Conservation (phyloP, 768 basidiomycete genomes). For the Tylopilus intermedius region DNA sequence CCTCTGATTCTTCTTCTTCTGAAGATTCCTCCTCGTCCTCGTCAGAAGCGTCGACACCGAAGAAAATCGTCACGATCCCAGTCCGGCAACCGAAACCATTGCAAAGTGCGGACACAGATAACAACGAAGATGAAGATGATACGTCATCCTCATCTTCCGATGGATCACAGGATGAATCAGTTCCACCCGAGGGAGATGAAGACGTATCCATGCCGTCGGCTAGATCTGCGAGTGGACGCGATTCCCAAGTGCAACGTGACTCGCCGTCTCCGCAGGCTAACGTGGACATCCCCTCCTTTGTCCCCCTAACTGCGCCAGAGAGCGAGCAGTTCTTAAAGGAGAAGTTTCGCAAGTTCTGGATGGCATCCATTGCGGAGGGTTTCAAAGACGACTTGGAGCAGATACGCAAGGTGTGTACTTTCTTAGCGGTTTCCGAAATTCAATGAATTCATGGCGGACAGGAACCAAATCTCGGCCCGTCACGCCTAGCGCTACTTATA, state of each 20-base stretch:
- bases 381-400: slow-evolving; percentile 82
- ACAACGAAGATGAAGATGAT: slow-evolving; percentile 8
- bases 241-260: slow-evolving; percentile 11
- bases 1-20: slow-evolving; percentile 33
- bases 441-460: slow-evolving; percentile 13
- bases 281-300: slow-evolving; percentile 51
- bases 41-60: slow-evolving; percentile 11
- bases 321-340: slow-evolving; percentile 56
- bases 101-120: slow-evolving; percentile 1
- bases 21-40: slow-evolving; percentile 26
- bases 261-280: slow-evolving; percentile 24
- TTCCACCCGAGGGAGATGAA: slow-evolving; percentile 7
- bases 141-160: slow-evolving; percentile 17
- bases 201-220: background rate
- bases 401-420: slow-evolving; percentile 61
- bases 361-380: slow-evolving; percentile 74
- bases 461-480: slow-evolving; percentile 66
- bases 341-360: slow-evolving; percentile 81
- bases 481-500: slow-evolving; percentile 61
- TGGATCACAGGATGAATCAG: slow-evolving; percentile 4
- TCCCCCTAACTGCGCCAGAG: slow-evolving; percentile 37
- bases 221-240: background rate
- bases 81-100: slow-evolving; percentile 3
- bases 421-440: background rate
- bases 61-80: slow-evolving; percentile 9